These are phyloP conservation scores for Gossypium sturtianum DNA, from an alignment of 345 rosid species.

Conservation along the genomic window DNA sequence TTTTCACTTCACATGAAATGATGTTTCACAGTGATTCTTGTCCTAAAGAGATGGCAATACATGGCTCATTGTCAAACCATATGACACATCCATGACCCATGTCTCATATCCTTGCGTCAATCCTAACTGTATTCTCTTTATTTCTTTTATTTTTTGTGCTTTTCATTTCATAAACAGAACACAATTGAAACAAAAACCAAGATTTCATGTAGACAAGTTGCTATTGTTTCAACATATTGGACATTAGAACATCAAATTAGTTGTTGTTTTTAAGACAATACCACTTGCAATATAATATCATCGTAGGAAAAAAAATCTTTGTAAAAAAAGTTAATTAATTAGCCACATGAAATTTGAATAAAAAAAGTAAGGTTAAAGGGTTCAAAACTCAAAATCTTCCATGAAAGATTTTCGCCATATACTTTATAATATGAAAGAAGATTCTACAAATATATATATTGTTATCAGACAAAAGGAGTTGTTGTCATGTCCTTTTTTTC, in stretches of 20 bases:
- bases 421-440: neutral
- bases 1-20: conserved; percentile 1
- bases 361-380: neutral
- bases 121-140: conserved; percentile 5
- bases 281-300: neutral
- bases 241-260: neutral
- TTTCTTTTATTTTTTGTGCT: neutral
- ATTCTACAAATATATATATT: neutral
- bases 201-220: conserved; percentile 1
- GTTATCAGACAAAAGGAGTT: neutral
- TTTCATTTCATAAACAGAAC: neutral
- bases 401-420: neutral
- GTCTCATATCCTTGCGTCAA: conserved; percentile 5
- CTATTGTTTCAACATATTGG: neutral
- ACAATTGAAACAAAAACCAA: neutral
- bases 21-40: conserved; percentile 4
- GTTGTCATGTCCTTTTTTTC: neutral
- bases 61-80: neutral
- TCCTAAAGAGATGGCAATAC: neutral
- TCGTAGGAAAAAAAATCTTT: neutral
- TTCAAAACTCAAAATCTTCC: neutral
- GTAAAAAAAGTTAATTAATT: neutral
- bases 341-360: neutral
- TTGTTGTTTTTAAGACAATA: neutral
- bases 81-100: neutral